Conservation (phyloP, 2,329 filamentous ascomycete genomes). For the Epichloe gansuensis region DNA sequence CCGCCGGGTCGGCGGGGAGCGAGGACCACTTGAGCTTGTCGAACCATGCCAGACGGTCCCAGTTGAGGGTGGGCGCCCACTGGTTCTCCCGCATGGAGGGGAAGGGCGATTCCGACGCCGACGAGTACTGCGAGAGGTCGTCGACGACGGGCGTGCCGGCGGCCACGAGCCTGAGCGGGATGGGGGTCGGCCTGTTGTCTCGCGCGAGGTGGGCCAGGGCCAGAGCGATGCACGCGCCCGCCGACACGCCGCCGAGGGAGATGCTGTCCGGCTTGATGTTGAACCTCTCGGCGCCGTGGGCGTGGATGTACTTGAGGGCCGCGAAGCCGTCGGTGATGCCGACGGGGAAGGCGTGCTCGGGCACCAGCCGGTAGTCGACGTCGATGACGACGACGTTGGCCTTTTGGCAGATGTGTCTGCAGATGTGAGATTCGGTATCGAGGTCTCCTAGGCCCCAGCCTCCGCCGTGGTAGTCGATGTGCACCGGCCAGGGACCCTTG, state of each 20-base stretch:
- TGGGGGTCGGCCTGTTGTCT: constrained; percentile 16
- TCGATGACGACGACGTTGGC: constrained; percentile 34
- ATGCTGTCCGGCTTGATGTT: constrained; percentile 24
- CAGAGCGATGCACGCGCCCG: constrained; percentile 28
- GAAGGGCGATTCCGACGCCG: constrained; percentile 24
- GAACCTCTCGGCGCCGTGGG: constrained; percentile 22
- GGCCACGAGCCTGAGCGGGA: constrained; percentile 25
- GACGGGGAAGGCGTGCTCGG: constrained; percentile 35
- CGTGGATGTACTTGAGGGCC: constrained; percentile 27
- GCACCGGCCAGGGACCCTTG: constrained; percentile 31
- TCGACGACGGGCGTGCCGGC: constrained; percentile 28
- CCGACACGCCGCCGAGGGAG: constrained; percentile 32
- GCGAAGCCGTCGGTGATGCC: constrained; percentile 35
- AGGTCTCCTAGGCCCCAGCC: constrained; percentile 37
- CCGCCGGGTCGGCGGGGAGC: constrained; percentile 8
- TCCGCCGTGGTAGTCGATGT: constrained; percentile 37
- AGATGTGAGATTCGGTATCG: constrained; percentile 35
- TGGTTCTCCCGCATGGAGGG: constrained; percentile 28
- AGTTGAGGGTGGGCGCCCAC: constrained; percentile 30
- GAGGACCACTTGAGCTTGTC: constrained; percentile 21
- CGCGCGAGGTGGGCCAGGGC: constrained; percentile 27
- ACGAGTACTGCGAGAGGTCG: constrained; percentile 24
- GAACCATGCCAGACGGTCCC: constrained; percentile 29
- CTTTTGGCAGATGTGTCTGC: constrained; percentile 31
- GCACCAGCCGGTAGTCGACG: constrained; percentile 38